Evolutionary conservation across 805 yeast genomes (phyloP).

Genomic region (Lipomyces yamadae): DNA sequence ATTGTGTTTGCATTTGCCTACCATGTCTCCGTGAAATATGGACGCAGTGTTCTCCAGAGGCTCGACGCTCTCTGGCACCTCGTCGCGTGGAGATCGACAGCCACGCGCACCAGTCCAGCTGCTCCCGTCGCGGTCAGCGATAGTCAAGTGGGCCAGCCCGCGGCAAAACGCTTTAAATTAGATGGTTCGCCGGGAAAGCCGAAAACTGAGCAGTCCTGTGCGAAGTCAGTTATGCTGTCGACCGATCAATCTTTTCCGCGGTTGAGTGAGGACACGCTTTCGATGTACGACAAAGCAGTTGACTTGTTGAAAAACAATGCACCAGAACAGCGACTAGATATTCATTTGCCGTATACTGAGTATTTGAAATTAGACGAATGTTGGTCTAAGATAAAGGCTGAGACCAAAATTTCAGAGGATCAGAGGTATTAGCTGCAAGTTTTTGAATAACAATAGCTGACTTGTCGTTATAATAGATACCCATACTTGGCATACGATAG

Average conservation of each 20-base stretch:
- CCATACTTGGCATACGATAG: no score
- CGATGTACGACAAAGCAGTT: not conserved
- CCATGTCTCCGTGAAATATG: not conserved
- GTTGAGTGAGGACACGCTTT: not conserved
- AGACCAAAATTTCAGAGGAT: constrained; percentile 2
- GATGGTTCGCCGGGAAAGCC: no score
- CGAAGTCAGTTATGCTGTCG: not conserved
- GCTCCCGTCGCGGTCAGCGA: no score
- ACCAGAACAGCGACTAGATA: not conserved
- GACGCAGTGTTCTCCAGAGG: not conserved
- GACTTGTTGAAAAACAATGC: not conserved
- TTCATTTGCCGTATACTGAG: not conserved
- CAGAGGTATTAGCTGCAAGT: not conserved
- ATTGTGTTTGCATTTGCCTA: no score
- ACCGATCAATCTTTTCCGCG: not conserved
- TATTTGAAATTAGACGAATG: constrained; percentile 3
- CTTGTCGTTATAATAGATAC: no score
- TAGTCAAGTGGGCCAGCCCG: not conserved
- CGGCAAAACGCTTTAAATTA: not conserved
- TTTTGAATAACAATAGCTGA: no score
- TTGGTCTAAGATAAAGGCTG: not conserved
- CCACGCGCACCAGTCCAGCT: not conserved
- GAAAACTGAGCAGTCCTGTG: not conserved
- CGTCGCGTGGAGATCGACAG: not conserved
- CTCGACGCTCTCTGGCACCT: not conserved